Base-by-base conservation (phyloP, 1,284 basidiomycete species). In the Sutorius eximius region DNA sequence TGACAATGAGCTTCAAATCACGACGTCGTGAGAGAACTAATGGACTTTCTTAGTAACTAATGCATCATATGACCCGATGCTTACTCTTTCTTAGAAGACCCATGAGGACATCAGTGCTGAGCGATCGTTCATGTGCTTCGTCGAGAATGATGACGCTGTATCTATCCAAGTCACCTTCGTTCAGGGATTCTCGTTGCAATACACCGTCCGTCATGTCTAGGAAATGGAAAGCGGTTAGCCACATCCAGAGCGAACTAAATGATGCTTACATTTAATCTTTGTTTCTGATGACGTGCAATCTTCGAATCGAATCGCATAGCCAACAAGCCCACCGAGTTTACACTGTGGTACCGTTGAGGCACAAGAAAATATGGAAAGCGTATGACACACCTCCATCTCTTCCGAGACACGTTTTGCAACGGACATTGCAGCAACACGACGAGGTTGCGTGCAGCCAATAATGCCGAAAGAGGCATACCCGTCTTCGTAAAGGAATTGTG, bases 381-480 rank as follows among this genome's bases (percentile, higher is more conserved):
- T 2, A 18, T 20, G 43, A 68, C 79, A 37, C 45, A 86, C 87
- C 79, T 89, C 86, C 82, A 91, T 90, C 73, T 99, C 96, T 68
- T 99, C 96, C 68, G 92, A 95, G 54, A 98, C 96, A 75, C 96
- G 94, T 75, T 98, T 98, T 9, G 96, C 96, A 4, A 98, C 96
- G 15, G 92, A 95, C 95, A 99, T 98, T 12, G 96, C 95, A 45
- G 96, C 95, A 12, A 98, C 95, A 77, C 95, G 93, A 67, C 96
- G 85, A 38, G 95, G 95, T 69, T 98, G 95, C 0, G 96, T 99
- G 66, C 95, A 99, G 8, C 95, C 95, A 42, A 99, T 85, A 37
- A 97, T 81, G 9, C 95, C 95, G 70, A 89, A 82, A 16, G 81
- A 73, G 57, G 93, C 93, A 70, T 96, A 98, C 2, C 96, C 95